Evolutionary conservation across 2,329 filamentous ascomycete species (phyloP), one percentile per base, ranked within the genome.

Genomic region (Diaporthe eres): DNA sequence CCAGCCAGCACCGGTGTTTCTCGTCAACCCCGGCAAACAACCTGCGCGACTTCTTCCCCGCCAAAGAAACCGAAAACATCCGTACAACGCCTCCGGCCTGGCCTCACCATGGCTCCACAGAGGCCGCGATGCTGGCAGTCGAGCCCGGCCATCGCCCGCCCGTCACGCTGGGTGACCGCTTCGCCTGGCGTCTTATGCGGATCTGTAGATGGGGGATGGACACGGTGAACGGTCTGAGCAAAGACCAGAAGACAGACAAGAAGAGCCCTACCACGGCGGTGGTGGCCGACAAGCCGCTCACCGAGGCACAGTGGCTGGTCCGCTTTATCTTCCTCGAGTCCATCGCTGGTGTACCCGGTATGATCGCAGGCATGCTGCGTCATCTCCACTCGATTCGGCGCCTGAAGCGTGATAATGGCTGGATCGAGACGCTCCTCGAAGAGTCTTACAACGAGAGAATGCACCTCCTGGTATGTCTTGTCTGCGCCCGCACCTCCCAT

Each of bases 361-460:
- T 98, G 95, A 96, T 98, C 0, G 97, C 94, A 0, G 97, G 95
- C 31, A 98, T 98, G 94, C 88, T 98, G 22, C 90, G 97, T 47
- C 97, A 99, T 85, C 88, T 98, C 51, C 92, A 94, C 82, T 96
- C 93, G 78, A 90, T 98, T 81, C 90, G 96, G 60, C 90, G 93
- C 39, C 93, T 98, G 89, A 95, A 95, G 88, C 89, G 96, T 74
- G 96, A 98, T 83, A 98, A 98, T 80, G 97, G 97, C 81, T 98
- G 94, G 95, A 98, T 99, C 82, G 95, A 98, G 85, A 96, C 94
- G 0, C 88, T 98, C 12, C 90, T 98, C 1, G 95, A 97, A 84
- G 95, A 98, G 86, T 94, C 93, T 78, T 97, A 95, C 85, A 98
- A 98, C 83, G 95, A 98, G 84, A 90, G 96, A 37, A 98, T 98